Base-by-base conservation (phyloP, 345 rosid species). In the Eucalyptus pumila region DNA sequence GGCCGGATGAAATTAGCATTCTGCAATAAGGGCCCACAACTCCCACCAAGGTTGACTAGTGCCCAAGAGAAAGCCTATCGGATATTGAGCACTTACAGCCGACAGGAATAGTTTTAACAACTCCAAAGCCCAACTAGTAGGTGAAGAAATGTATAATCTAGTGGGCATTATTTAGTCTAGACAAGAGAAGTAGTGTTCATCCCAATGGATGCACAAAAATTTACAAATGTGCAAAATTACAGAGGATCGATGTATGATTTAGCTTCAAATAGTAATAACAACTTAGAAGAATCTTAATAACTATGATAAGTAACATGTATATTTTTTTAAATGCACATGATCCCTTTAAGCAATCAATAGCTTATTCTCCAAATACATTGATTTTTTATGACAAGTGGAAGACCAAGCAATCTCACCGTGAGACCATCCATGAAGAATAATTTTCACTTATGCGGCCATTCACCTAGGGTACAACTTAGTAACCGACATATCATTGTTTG, bases 261-360 rank as follows among this genome's bases (percentile, higher is more conserved):
- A 52, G 58, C 58, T 19, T 52, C 58, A 52, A 19, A 52, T 19
- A 2, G 10, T 7, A 19, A 51, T 7, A 19, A 17, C 23, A 52
- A 17, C 23, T 52, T 19, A 7, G 58, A 52, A 52, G 4, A 52
- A 52, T 52, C 4, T 7, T 52, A 19, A 19, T 52, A 19, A 52
- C 24, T 52, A 52, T 52, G 24, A 52, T 52, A 10, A 52, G 19
- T 52, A 17, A 52, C 58, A 52, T 19, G 58, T 19, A 11, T 19
- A 0, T 52, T 52, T 4, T 19, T 52, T 3, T 52, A 52, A 17
- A 1, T 52, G 5, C 58, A 52, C 24, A 19, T 2, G 0, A 7
- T 2, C 24, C 58, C 58, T 3, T 7, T 19, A 0, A 52, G 58
- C 58, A 19, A 52, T 52, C 10, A 52, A 52, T 0, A 2, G 0